Base-by-base conservation (phyloP, 2,329 filamentous ascomycete genomes). In the Botrytis galanthina region DNA sequence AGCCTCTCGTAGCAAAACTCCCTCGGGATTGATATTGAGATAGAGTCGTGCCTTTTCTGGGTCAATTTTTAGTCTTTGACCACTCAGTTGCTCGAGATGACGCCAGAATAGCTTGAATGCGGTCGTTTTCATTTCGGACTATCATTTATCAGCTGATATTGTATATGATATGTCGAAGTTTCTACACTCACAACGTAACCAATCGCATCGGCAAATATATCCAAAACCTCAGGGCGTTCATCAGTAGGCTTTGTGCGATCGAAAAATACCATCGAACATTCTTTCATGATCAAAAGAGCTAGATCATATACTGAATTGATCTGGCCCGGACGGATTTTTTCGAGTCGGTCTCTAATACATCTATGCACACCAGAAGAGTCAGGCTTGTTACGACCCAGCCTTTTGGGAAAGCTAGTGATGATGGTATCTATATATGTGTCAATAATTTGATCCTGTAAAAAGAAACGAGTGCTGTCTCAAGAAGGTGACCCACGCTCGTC, bases 201-300 rank as follows among this genome's bases (percentile, higher is more conserved):
- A 62, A 86, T 85, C 0, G 84, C 83, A 54, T 82, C 80, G 0
- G 82, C 79, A 62, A 86, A 86, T 3, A 82, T 80, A 71, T 85
- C 83, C 8, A 85, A 77, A 0, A 85, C 81, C 59, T 83, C 80
- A 0, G 84, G 84, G 1, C 82, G 81, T 0, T 78, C 74, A 26
- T 81, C 79, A 6, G 73, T 39, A 0, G 78, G 77, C 60, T 80
- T 82, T 0, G 82, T 81, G 7, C 81, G 78, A 42, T 84, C 81
- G 59, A 85, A 85, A 32, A 84, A 83, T 0, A 82, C 80, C 4
- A 78, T 81, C 0, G 82, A 82, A 48, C 82, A 84, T 67, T 79
- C 74, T 18, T 84, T 81, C 0, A 85, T 78, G 26, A 86, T 83
- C 4, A 85, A 79, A 2, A 84, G 69, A 0, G 80, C 83, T 7